Evolutionary conservation across 441 rosid species (phyloP).

Genomic region (Erysimum cheiri): DNA sequence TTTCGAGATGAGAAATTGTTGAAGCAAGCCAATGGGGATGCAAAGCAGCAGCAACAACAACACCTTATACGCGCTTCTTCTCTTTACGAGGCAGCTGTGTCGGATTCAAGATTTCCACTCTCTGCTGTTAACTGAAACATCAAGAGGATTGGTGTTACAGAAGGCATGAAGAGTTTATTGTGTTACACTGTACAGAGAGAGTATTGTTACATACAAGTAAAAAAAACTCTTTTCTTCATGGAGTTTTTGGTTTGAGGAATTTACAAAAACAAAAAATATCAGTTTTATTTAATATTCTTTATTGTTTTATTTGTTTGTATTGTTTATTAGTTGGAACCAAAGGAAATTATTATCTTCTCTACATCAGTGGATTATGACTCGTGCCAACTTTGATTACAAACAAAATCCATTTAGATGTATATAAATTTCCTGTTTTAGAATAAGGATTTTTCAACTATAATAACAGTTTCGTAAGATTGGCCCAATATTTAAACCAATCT

Average conservation of each 20-base stretch:
- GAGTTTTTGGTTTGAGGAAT: constrained; percentile 26
- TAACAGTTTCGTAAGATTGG: too few relatives aligned
- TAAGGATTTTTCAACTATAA: too few relatives aligned
- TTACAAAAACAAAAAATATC: constrained; percentile 15
- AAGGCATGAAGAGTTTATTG: background rate
- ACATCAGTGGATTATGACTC: too few relatives aligned
- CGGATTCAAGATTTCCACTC: constrained; percentile 91
- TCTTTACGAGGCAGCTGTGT: constrained; percentile 70
- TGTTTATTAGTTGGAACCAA: too few relatives aligned
- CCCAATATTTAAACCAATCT: background rate
- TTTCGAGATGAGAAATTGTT: constrained; percentile 72
- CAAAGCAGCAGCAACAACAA: constrained; percentile 54
- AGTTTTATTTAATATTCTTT: constrained; percentile 34
- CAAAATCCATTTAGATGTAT: too few relatives aligned
- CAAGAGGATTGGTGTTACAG: constrained; percentile 16
- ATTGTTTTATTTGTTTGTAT: constrained; percentile 38
- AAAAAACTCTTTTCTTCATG: constrained; percentile 8
- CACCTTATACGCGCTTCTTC: constrained; percentile 54
- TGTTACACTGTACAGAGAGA: too few relatives aligned
- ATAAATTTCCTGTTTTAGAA: too few relatives aligned
- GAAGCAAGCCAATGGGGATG: constrained; percentile 78
- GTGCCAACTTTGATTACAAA: too few relatives aligned
- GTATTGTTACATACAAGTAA: constrained; percentile 21
- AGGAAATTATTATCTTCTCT: too few relatives aligned
- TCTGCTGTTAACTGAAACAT: constrained; percentile 72